phyloP scores from a whole-genome alignment of 306 rosid species.

The Glycine soja region DNA sequence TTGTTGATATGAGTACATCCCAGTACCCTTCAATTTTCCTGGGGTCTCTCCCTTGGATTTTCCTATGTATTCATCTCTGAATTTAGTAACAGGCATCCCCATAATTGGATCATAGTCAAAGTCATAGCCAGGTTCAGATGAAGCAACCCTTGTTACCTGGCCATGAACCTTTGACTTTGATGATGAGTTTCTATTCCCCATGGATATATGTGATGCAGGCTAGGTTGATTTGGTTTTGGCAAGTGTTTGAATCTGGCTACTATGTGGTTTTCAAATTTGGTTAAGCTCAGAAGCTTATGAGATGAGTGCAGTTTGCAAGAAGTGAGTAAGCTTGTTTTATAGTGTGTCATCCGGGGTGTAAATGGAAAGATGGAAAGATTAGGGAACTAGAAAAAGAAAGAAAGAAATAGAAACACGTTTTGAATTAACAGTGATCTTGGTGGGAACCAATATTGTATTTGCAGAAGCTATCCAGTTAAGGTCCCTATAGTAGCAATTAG shows the following conservation, averaged over 20 bases:
- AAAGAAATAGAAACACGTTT: background rate
- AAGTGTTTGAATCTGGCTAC: background rate
- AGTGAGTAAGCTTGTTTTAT: conserved; percentile 40
- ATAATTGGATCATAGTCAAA: background rate
- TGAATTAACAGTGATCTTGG: conserved; percentile 30
- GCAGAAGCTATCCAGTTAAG: background rate
- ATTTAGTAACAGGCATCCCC: background rate
- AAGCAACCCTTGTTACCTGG: conserved; percentile 5
- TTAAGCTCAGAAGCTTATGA: conserved; percentile 31
- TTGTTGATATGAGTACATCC: background rate
- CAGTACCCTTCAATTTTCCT: background rate
- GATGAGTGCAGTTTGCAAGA: conserved; percentile 21
- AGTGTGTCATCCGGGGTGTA: conserved; percentile 24
- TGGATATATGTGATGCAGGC: background rate
- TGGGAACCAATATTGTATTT: conserved; percentile 2
- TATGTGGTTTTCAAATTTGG: conserved; percentile 4
- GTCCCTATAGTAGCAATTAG: background rate
- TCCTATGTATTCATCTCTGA: conserved; percentile 1
- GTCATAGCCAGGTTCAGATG: conserved; percentile 4
- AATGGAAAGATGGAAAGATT: background rate
- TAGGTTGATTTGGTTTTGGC: background rate
- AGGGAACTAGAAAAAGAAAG: background rate
- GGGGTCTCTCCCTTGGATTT: background rate
- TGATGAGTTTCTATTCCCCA: conserved; percentile 43
- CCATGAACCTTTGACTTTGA: conserved; percentile 36